These are phyloP conservation scores for Tuber aestivum DNA, from an alignment of 495 filamentous ascomycete species.

Conservation along the genomic window DNA sequence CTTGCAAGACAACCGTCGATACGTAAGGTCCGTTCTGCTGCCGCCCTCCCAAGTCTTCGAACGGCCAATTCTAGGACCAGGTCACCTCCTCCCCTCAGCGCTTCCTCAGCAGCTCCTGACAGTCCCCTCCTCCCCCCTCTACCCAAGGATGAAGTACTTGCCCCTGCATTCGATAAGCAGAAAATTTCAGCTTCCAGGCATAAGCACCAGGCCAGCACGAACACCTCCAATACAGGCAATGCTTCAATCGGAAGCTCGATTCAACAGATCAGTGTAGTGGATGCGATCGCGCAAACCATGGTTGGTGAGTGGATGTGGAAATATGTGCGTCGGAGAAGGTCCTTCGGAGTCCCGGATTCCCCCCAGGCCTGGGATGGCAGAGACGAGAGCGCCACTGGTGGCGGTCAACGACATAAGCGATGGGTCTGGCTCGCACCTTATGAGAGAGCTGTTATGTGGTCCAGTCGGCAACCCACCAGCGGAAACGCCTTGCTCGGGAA, in stretches of 20 bases:
- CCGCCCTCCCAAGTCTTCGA: conserved; percentile 53
- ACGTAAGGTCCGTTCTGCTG: conserved; percentile 77
- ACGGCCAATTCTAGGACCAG: conserved; percentile 52
- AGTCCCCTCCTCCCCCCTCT: conserved; percentile 70
- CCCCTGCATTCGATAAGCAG: conserved; percentile 47
- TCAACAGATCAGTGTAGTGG: conserved; percentile 79
- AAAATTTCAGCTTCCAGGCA: conserved; percentile 44
- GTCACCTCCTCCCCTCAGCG: conserved; percentile 61
- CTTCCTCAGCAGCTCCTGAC: conserved; percentile 59
- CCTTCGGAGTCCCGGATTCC: conserved; percentile 75
- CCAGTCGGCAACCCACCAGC: conserved; percentile 89
- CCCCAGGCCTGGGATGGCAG: conserved; percentile 53
- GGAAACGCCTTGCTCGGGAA: conserved; percentile 87
- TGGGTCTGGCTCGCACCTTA: conserved; percentile 99
- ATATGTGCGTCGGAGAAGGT: conserved; percentile 85
- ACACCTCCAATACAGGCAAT: conserved; percentile 49
- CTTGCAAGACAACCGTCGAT: conserved; percentile 50
- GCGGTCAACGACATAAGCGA: conserved; percentile 72
- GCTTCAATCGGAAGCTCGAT: conserved; percentile 57
- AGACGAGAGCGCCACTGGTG: conserved; percentile 51
- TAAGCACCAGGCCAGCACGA: conserved; percentile 44
- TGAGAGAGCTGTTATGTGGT: conserved; percentile 94
- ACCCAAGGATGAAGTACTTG: conserved; percentile 65
- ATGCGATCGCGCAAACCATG: conserved; percentile 97
- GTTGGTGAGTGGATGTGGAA: conserved; percentile 99